Evolutionary conservation across 2,329 filamentous ascomycete species (phyloP), one percentile per base, ranked within the genome.

Genomic region (Talaromyces atroroseus): DNA sequence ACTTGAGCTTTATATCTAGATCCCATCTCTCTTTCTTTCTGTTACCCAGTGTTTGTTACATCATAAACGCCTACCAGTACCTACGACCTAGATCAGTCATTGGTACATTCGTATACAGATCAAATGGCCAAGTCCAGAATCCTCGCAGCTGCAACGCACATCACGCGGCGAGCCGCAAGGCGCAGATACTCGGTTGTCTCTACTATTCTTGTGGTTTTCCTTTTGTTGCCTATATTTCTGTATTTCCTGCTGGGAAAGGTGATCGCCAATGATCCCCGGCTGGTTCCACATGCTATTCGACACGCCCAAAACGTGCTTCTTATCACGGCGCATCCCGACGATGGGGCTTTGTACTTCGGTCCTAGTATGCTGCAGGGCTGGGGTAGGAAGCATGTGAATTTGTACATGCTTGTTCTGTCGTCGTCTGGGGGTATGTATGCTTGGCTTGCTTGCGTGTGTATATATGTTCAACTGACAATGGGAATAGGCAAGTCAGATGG

Each of bases 221-320:
- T 59, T 36, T 16, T 58, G 14, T 66, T 65, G 21, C 69, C 70
- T 2, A 49, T 73, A 16, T 3, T 69, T 6, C 62, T 74, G 20
- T 72, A 74, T 61, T 64, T 70, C 56, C 45, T 70, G 5, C 58
- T 74, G 11, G 73, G 68, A 18, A 74, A 73, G 53, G n/a, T 68
- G 8, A 62, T 75, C 11, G 72, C 68, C 24, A 62, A 63, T 40
- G 70, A 73, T 57, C 69, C 70, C 16, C 62, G 72, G 5, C 62
- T 75, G 45, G 65, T 74, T 1, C 72, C 73, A 6, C 61, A 64
- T 0, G 66, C 68, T 50, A 65, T 75, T 21, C 64, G 66, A 14
- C 58, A 59, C 48, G 67, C 71, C 16, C 69, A 66, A 46, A 74
- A 68, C 59, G 58, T 74, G 11, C 58, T 75, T 23, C 64, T 75